These are phyloP conservation scores for Rhizopus microsporus DNA, from an alignment of 371 early-diverging fungal genomes.

Conservation along the genomic window DNA sequence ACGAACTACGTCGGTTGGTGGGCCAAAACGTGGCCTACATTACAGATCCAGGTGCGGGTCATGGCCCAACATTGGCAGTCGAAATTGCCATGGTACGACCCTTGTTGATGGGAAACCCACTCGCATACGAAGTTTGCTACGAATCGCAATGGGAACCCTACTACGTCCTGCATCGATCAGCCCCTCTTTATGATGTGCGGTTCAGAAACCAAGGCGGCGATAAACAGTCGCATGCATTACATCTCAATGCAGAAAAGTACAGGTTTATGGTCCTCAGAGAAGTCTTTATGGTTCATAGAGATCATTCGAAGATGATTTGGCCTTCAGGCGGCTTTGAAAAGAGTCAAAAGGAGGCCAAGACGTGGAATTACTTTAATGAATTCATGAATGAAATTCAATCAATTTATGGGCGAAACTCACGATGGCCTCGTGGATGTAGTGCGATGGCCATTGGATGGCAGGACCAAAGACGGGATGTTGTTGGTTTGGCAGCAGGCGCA, in stretches of 20 bases:
- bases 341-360: slow-evolving; percentile 37
- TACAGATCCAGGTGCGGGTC: slow-evolving; percentile 65
- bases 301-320: slow-evolving; percentile 59
- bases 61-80: slow-evolving; percentile 56
- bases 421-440: slow-evolving; percentile 64
- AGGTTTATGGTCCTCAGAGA: slow-evolving; percentile 54
- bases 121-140: slow-evolving; percentile 64
- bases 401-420: slow-evolving; percentile 50
- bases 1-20: slow-evolving; percentile 46
- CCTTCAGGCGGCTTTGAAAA: slow-evolving; percentile 58
- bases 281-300: slow-evolving; percentile 61
- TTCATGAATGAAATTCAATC: slow-evolving; percentile 53
- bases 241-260: slow-evolving; percentile 60
- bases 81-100: slow-evolving; percentile 37
- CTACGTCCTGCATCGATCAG: slow-evolving; percentile 52
- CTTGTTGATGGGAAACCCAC: slow-evolving; percentile 18
- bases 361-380: slow-evolving; percentile 58
- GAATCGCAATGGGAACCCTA: slow-evolving; percentile 77
- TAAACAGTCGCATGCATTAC: slow-evolving; percentile 65
- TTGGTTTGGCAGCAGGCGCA: slow-evolving; percentile 41
- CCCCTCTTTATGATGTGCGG: slow-evolving; percentile 61
- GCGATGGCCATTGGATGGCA: slow-evolving; percentile 52
- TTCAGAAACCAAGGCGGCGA: slow-evolving; percentile 70
- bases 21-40: slow-evolving; percentile 52
- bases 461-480: slow-evolving; percentile 37